A percentile compares a stretch with the other conserved stretches of the same genome.
phyloP scores from a whole-genome alignment of 495 filamentous ascomycete species.

The Podospora pseudocomata region DNA sequence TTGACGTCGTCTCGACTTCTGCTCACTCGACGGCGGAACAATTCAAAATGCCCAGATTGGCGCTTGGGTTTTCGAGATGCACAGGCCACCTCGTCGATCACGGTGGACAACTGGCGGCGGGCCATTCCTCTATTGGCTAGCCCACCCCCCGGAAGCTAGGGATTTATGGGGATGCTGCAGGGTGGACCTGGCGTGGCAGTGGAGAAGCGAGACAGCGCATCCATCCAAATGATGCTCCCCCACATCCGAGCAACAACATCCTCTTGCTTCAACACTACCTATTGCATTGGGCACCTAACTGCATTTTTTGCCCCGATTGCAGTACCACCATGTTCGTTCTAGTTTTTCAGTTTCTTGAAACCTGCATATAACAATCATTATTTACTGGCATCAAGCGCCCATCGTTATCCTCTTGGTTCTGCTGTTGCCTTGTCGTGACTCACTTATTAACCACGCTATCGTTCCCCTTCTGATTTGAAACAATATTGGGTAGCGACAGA shows the following conservation, averaged over 20 bases:
- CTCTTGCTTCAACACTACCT: constrained; percentile 4
- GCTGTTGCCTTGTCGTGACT: constrained; percentile 22
- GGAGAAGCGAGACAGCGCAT: neutral
- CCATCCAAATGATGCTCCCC: neutral
- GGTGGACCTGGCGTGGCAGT: neutral
- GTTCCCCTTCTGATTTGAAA: neutral
- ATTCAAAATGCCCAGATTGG: neutral
- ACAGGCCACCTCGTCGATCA: neutral
- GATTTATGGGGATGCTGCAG: neutral
- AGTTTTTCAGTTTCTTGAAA: neutral
- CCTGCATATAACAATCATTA: neutral
- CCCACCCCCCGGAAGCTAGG: neutral
- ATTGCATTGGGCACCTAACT: neutral
- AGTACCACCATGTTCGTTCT: neutral
- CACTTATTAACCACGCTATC: constrained; percentile 13
- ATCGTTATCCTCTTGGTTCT: neutral
- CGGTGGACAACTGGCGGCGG: neutral
- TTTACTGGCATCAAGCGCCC: neutral
- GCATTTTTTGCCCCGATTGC: no score
- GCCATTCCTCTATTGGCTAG: neutral
- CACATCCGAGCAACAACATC: neutral
- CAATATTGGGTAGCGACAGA: constrained; percentile 2
- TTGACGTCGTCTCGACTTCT: neutral
- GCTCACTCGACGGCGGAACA: neutral
- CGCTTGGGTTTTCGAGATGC: neutral